phyloP scores from a whole-genome alignment of 192 early-diverging fungal genomes.

The Phycomyces nitens region DNA sequence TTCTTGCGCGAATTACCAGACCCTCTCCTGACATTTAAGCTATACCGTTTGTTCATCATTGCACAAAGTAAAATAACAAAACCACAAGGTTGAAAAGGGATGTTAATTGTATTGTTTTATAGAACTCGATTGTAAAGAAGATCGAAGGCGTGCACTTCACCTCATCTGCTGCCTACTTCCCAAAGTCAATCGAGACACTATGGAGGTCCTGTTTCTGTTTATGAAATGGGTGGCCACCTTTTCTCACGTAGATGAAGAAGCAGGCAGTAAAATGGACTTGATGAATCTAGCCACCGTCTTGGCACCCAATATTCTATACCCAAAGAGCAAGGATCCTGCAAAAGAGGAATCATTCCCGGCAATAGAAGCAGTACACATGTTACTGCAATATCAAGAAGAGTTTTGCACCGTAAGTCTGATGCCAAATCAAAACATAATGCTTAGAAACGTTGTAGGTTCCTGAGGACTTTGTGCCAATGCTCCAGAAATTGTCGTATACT shows the following conservation, averaged over 20 bases:
- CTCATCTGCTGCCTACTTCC: slow-evolving; percentile 84
- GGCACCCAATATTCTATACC: slow-evolving; percentile 90
- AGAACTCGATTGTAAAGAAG: slow-evolving; percentile 53
- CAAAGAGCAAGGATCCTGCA: slow-evolving; percentile 78
- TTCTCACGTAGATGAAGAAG: slow-evolving; percentile 44
- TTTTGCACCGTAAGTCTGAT: slow-evolving; percentile 56
- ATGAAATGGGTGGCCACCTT: slow-evolving; percentile 81
- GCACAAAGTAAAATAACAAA: slow-evolving; percentile 56
- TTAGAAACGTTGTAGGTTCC: slow-evolving; percentile 38
- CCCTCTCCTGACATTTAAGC: slow-evolving; percentile 86
- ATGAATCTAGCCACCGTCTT: slow-evolving; percentile 92
- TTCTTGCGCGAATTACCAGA: slow-evolving; percentile 97
- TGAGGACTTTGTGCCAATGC: slow-evolving; percentile 49
- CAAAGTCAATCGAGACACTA: slow-evolving; percentile 89
- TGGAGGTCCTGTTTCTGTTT: slow-evolving; percentile 87
- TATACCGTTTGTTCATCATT: slow-evolving; percentile 83
- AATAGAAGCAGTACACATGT: slow-evolving; percentile 62
- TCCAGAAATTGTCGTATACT: slow-evolving; percentile 44
- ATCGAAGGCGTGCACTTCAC: slow-evolving; percentile 71
- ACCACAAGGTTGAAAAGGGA: no score
- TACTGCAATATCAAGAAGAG: slow-evolving; percentile 61
- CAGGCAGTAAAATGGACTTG: slow-evolving; percentile 91
- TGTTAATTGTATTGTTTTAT: no score
- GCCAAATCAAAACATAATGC: not conserved
- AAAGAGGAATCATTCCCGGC: slow-evolving; percentile 70